Percentiles rank a stretch among this genome's conserved stretches.
These are phyloP conservation scores for Globisporangium parvum DNA, from an alignment of 352 stramenopile genomes.

Conservation along the genomic window DNA sequence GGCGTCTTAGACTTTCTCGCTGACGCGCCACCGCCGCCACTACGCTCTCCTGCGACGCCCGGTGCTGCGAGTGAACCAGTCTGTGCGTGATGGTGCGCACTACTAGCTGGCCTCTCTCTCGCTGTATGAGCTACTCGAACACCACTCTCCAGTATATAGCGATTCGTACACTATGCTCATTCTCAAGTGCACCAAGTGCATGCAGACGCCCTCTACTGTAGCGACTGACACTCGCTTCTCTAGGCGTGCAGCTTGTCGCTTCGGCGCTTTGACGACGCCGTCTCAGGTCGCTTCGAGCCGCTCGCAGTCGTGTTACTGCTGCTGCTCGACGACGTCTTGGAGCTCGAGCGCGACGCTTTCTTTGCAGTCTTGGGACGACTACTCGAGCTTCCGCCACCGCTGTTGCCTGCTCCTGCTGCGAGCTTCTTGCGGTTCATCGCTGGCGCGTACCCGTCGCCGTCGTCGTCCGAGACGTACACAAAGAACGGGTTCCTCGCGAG, in stretches of 20 bases:
- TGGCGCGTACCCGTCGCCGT: conserved; percentile 72
- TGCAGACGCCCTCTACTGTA: too few species aligned
- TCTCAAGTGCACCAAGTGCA: too few species aligned
- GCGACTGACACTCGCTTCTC: too few species aligned
- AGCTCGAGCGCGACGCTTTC: conserved; percentile 27
- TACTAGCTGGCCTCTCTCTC: too few species aligned
- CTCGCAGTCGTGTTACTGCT: neutral
- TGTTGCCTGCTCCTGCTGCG: neutral
- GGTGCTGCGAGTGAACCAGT: too few species aligned
- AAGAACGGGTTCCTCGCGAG: conserved; percentile 74
- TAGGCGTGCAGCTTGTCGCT: conserved; percentile 31
- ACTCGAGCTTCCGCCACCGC: conserved; percentile 9
- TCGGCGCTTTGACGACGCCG: conserved; percentile 44
- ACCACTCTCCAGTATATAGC: too few species aligned
- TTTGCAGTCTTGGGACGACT: conserved; percentile 52
- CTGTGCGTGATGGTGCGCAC: too few species aligned
- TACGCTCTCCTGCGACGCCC: too few species aligned
- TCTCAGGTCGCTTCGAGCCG: conserved; percentile 49
- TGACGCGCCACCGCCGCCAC: neutral
- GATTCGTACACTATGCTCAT: too few species aligned
- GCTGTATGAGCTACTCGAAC: too few species aligned
- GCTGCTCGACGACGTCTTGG: conserved; percentile 10
- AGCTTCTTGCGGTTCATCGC: conserved; percentile 47
- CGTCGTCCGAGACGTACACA: conserved; percentile 77
- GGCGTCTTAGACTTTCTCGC: conserved; percentile 53